phyloP scores from a whole-genome alignment of 1,284 basidiomycete species.

The Porodaedalea pini region DNA sequence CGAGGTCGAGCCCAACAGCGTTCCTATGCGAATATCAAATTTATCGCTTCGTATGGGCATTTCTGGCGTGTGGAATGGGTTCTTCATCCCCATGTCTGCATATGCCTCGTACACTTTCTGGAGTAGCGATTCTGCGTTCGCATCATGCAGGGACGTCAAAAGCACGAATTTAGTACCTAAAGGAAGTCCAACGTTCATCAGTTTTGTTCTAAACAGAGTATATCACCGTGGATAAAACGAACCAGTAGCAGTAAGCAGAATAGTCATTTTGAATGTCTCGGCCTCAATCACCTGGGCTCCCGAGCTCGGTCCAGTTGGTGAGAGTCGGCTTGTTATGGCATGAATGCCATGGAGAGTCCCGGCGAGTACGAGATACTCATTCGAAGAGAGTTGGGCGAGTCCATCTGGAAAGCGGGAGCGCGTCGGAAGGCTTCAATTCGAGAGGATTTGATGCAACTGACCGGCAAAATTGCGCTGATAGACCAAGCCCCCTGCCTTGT shows the following conservation, averaged over 20 bases:
- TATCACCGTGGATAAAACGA: conserved; percentile 27
- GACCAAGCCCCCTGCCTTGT: conserved; percentile 96
- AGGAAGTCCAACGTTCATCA: not conserved
- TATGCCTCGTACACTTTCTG: conserved; percentile 89
- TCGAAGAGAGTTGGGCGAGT: conserved; percentile 84
- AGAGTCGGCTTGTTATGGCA: conserved; percentile 91
- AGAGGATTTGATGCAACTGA: conserved; percentile 33
- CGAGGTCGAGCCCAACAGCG: conserved; percentile 46
- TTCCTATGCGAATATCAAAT: conserved; percentile 75
- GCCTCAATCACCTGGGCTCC: conserved; percentile 94
- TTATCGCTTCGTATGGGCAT: conserved; percentile 95
- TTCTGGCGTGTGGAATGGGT: conserved; percentile 97
- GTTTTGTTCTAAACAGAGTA: not conserved
- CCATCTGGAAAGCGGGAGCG: conserved; percentile 55
- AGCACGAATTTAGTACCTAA: conserved; percentile 97
- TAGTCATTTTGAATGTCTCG: conserved; percentile 88
- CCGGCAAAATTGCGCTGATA: conserved; percentile 91
- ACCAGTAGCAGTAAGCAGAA: conserved; percentile 93
- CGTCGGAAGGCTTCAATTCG: conserved; percentile 18
- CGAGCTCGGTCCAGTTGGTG: conserved; percentile 77
- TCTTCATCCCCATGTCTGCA: conserved; percentile 96
- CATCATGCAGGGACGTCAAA: conserved; percentile 76
- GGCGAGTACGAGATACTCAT: conserved; percentile 95
- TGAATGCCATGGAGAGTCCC: conserved; percentile 98
- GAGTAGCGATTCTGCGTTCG: conserved; percentile 66